Conservation (phyloP, 148 eudicot species). For the Cornus kousa region DNA sequence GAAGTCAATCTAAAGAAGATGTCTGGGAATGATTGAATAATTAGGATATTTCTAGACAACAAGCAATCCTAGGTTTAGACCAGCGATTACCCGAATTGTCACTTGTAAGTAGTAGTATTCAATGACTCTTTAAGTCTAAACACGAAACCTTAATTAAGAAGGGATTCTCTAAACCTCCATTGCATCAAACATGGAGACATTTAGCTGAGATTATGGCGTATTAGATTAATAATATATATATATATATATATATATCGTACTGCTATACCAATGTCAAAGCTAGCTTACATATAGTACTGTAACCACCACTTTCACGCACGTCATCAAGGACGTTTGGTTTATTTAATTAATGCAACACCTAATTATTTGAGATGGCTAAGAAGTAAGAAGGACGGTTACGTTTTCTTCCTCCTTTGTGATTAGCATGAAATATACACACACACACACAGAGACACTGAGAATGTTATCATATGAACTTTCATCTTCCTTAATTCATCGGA, state of each 20-base stretch:
- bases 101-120: not conserved
- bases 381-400: no score
- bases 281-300: not conserved
- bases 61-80: not conserved
- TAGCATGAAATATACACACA: no score
- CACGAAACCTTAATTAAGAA: not conserved
- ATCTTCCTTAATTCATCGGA: no score
- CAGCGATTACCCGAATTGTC: not conserved
- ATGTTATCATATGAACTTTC: no score
- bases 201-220: conserved; percentile 3
- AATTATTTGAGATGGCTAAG: not conserved
- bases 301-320: not conserved
- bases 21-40: no score
- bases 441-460: no score
- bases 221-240: not conserved
- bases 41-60: not conserved
- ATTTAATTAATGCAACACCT: no score
- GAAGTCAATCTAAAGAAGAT: no score
- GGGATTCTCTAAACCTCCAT: not conserved
- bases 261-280: not conserved
- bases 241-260: no score
- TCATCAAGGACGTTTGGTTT: not conserved
- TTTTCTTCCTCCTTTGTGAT: no score
- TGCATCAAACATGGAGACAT: not conserved
- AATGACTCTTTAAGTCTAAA: no score